phyloP scores from a whole-genome alignment of 192 early-diverging fungal species.

The Pilaira anomala region DNA sequence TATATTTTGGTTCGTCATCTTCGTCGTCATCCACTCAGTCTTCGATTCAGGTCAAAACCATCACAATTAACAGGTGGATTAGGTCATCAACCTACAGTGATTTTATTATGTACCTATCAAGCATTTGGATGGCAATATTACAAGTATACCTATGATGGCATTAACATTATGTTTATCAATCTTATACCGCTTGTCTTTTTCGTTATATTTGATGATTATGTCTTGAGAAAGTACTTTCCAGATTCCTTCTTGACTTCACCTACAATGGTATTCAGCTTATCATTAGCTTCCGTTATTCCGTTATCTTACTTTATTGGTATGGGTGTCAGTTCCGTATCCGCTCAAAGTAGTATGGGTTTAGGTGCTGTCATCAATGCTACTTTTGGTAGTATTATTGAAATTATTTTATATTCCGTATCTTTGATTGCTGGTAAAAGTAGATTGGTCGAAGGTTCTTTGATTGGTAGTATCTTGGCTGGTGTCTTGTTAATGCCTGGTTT shows the following conservation, averaged over 20 bases:
- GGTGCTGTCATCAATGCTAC: conserved; percentile 98
- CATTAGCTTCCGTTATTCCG: conserved; percentile 82
- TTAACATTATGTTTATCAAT: conserved; percentile 97
- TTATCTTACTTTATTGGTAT: conserved; percentile 96
- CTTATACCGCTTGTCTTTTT: conserved; percentile 80
- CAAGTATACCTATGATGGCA: conserved; percentile 94
- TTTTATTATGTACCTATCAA: conserved; percentile 86
- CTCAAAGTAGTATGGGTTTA: conserved; percentile 87
- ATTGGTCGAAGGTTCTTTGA: conserved; percentile 88
- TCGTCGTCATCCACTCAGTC: conserved; percentile 71
- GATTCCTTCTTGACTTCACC: conserved; percentile 56
- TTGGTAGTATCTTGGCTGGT: conserved; percentile 88
- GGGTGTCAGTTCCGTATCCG: conserved; percentile 93
- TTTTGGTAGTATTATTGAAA: conserved; percentile 95
- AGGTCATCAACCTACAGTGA: conserved; percentile 42
- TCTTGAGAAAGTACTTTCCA: conserved; percentile 55
- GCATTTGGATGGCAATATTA: conserved; percentile 91
- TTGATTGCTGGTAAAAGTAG: conserved; percentile 82
- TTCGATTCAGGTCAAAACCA: conserved; percentile 63
- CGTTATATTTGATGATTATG: conserved; percentile 78
- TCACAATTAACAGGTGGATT: conserved; percentile 23
- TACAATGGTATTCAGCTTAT: conserved; percentile 64
- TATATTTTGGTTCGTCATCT: conserved; percentile 79
- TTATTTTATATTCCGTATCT: conserved; percentile 89
- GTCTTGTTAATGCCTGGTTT: conserved; percentile 89